A percentile compares a stretch with the other conserved stretches of the same genome.
phyloP scores from a whole-genome alignment of 1,139 yeast species.

The Suhomyces yuchorum region DNA sequence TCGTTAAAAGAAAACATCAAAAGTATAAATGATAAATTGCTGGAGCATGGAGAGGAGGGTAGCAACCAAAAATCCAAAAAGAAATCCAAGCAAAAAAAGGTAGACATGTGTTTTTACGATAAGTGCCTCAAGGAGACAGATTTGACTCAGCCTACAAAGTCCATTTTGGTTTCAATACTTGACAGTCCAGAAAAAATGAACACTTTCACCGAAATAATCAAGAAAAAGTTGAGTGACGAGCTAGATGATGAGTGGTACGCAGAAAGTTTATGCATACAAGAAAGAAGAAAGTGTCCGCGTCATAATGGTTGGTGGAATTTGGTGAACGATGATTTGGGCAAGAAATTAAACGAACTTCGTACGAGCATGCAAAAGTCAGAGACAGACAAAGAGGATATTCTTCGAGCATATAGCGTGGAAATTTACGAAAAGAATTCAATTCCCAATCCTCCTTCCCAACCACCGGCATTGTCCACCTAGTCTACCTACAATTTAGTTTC shows the following conservation, averaged over 20 bases:
- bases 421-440: slow-evolving; percentile 28
- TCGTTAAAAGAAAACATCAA: slow-evolving; percentile 40
- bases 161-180: slow-evolving; percentile 7
- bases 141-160: neutral
- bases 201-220: slow-evolving; percentile 22
- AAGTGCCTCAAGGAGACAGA: slow-evolving; percentile 15
- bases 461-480: neutral
- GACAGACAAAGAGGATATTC: slow-evolving; percentile 25
- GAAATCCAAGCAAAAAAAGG: slow-evolving; percentile 22
- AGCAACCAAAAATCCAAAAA: slow-evolving; percentile 26
- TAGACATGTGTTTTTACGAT: slow-evolving; percentile 39
- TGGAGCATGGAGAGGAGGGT: slow-evolving; percentile 17
- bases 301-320: slow-evolving; percentile 72
- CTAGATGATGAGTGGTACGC: slow-evolving; percentile 24
- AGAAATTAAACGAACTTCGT: slow-evolving; percentile 25
- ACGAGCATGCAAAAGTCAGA: slow-evolving; percentile 25
- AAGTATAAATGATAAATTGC: slow-evolving; percentile 37
- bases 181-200: slow-evolving; percentile 1
- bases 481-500: neutral
- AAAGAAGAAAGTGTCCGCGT: slow-evolving; percentile 63
- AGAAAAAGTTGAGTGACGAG: slow-evolving; percentile 18
- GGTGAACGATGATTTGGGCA: slow-evolving; percentile 10
- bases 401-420: slow-evolving; percentile 39
- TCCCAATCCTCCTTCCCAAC: neutral
- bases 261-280: slow-evolving; percentile 53